Evolutionary conservation across 345 rosid species (phyloP), one percentile per base, ranked within the genome.

Genomic region (Bruguiera parviflora): DNA sequence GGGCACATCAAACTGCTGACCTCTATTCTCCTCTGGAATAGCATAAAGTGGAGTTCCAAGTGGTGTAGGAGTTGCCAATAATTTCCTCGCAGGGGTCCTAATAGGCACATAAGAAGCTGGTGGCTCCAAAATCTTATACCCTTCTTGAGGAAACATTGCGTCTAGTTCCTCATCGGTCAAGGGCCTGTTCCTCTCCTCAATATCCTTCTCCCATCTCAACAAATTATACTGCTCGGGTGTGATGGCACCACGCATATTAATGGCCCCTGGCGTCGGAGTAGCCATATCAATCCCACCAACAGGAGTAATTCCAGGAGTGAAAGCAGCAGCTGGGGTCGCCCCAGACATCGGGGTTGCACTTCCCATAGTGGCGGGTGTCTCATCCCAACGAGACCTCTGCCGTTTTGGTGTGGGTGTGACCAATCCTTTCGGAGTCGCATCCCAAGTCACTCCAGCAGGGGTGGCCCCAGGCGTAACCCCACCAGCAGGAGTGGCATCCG

Each of bases 321-420:
- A 85, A 29, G 89, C 87, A 61, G 80, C 93, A 18, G 80, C 86
- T 31, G 98, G 98, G 11, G 98, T 94, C 46, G 92, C 86, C 56
- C 98, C 96, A 1, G 85, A 83, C 89, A 89, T 76, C 3, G 99
- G 99, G 3, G 99, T 95, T 11, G 92, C 99, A 81, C 98, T 90
- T 27, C 91, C 97, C 97, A 95, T 92, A 37, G 94, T 90, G 1
- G 97, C 99, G 0, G 99, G 99, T 0, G 98, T 95, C 82, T 92
- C 99, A 51, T 95, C 99, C 99, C 99, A 95, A 68, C 99, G 86
- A 2, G 99, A 90, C 46, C 98, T 85, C 77, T 95, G 99, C 47
- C 91, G 80, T 71, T 95, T 95, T 0, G 98, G 99, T 0, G 99
- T 95, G 0, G 98, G 97, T 1, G 98, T 92, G 10, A 82, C 96